Evolutionary conservation across 2,329 filamentous ascomycete species (phyloP).

Genomic region (Curvularia verruculosa): DNA sequence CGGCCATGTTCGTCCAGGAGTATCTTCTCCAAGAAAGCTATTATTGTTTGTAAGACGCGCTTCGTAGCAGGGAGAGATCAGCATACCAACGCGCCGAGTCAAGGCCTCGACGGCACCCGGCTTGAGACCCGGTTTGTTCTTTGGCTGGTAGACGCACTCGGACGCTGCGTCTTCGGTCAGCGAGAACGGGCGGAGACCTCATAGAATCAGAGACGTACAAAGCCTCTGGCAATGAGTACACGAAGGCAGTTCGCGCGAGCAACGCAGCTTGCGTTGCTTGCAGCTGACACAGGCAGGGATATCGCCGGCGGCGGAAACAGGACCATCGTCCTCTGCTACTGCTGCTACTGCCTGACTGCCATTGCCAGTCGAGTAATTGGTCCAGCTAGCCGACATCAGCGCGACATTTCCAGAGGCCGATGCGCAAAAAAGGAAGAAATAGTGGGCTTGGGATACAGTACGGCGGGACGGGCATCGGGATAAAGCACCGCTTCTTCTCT

Average conservation of each 20-base stretch:
- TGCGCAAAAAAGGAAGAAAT: slow-evolving; percentile 23
- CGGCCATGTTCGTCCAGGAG: slow-evolving; percentile 37
- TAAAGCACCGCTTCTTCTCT: slow-evolving; percentile 30
- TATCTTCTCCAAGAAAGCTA: slow-evolving; percentile 41
- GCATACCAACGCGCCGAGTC: slow-evolving; percentile 41
- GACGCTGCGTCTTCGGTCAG: slow-evolving; percentile 31
- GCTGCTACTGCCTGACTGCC: slow-evolving; percentile 27
- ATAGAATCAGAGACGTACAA: slow-evolving; percentile 26
- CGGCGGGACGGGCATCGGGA: slow-evolving; percentile 32
- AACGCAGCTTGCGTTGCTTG: slow-evolving; percentile 42
- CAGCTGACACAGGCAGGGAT: slow-evolving; percentile 41
- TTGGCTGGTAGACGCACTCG: slow-evolving; percentile 40
- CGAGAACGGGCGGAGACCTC: neutral
- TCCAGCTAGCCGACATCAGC: slow-evolving; percentile 43
- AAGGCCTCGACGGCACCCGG: slow-evolving; percentile 43
- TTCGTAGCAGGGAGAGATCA: neutral
- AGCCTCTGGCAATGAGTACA: slow-evolving; percentile 44
- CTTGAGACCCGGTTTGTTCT: slow-evolving; percentile 44
- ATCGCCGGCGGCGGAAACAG: slow-evolving; percentile 34
- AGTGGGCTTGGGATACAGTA: slow-evolving; percentile 25
- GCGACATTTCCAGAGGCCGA: slow-evolving; percentile 26
- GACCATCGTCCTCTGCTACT: slow-evolving; percentile 31
- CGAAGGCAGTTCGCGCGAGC: slow-evolving; percentile 39
- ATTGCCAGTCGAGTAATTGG: slow-evolving; percentile 39
- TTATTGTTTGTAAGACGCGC: slow-evolving; percentile 22